A percentile compares a stretch with the other conserved stretches of the same genome.
Evolutionary conservation across 495 filamentous ascomycete genomes (phyloP).

Genomic region (Penicillium alfredii): DNA sequence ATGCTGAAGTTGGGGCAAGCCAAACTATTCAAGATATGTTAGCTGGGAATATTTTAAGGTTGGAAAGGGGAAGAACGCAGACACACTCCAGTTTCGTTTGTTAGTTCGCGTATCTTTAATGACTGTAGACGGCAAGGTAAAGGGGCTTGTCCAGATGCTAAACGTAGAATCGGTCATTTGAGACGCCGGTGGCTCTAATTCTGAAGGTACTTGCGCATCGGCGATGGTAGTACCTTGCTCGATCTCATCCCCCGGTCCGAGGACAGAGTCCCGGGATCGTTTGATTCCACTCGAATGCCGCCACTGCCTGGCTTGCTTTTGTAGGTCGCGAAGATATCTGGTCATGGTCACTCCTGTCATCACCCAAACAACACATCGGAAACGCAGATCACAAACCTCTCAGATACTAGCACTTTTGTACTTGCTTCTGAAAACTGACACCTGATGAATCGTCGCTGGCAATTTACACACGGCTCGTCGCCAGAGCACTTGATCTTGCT

Average conservation of each 20-base stretch:
- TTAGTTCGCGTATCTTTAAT: conserved; percentile 14
- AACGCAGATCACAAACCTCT: conserved; percentile 18
- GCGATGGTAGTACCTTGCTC: too few species aligned
- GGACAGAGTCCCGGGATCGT: too few species aligned
- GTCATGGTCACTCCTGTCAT: too few species aligned
- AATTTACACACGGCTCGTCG: conserved; percentile 28
- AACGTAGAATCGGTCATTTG: conserved; percentile 6
- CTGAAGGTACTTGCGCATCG: too few species aligned
- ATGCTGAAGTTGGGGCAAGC: conserved; percentile 26
- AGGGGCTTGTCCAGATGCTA: conserved; percentile 21
- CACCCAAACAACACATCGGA: too few species aligned
- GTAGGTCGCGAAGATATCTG: conserved; percentile 16
- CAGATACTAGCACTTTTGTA: conserved; percentile 19
- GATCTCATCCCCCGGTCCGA: too few species aligned
- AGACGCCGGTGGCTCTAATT: conserved; percentile 1
- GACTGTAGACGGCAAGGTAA: conserved; percentile 13
- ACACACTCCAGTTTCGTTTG: conserved; percentile 24
- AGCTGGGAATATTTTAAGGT: too few species aligned
- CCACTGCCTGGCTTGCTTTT: too few species aligned
- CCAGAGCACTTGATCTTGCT: conserved; percentile 40
- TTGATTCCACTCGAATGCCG: too few species aligned
- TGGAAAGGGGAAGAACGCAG: too few species aligned
- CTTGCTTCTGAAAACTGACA: conserved; percentile 20
- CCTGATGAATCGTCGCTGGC: conserved; percentile 14
- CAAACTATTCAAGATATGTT: conserved; percentile 19